A percentile compares a stretch with the other conserved stretches of the same genome.
Evolutionary conservation across 1,284 basidiomycete genomes (phyloP).

Genomic region (Golubevia sp.): DNA sequence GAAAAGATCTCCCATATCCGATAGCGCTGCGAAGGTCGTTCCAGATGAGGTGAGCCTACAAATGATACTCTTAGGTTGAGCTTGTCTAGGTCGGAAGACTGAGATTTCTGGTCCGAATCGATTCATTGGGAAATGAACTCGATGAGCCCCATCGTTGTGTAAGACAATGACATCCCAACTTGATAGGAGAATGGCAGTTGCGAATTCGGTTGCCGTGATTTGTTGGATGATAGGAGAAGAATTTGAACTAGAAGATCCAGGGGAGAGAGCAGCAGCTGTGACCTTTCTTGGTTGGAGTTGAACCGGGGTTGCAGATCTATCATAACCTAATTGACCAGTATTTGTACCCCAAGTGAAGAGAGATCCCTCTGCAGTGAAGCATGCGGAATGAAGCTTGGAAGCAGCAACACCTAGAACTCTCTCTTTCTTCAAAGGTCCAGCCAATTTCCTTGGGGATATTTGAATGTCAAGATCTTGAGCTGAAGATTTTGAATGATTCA

Average conservation of each 20-base stretch:
- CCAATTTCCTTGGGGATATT: constrained; percentile 74
- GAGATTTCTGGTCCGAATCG: constrained; percentile 69
- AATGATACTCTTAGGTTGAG: constrained; percentile 66
- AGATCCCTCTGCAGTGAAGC: constrained; percentile 76
- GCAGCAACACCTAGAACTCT: constrained; percentile 81
- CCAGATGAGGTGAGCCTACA: constrained; percentile 81
- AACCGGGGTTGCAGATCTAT: constrained; percentile 71
- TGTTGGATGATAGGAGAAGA: constrained; percentile 32
- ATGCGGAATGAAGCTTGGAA: constrained; percentile 82
- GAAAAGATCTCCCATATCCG: constrained; percentile 87
- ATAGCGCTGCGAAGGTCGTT: constrained; percentile 81
- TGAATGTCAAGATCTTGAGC: constrained; percentile 67
- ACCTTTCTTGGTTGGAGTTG: constrained; percentile 83
- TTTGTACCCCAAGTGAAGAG: constrained; percentile 97
- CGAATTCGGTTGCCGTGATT: constrained; percentile 68
- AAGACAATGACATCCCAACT: constrained; percentile 81
- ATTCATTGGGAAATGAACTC: constrained; percentile 67
- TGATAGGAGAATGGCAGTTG: constrained; percentile 77
- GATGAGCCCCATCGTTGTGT: constrained; percentile 74
- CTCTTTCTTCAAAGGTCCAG: constrained; percentile 80
- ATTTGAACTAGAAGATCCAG: not conserved
- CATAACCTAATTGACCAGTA: constrained; percentile 81
- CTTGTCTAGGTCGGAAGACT: constrained; percentile 62
- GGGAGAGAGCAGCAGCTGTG: constrained; percentile 62
- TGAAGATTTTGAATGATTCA: not conserved